Evolutionary conservation across 805 yeast genomes (phyloP).

Genomic region (Suhomyces sp.): DNA sequence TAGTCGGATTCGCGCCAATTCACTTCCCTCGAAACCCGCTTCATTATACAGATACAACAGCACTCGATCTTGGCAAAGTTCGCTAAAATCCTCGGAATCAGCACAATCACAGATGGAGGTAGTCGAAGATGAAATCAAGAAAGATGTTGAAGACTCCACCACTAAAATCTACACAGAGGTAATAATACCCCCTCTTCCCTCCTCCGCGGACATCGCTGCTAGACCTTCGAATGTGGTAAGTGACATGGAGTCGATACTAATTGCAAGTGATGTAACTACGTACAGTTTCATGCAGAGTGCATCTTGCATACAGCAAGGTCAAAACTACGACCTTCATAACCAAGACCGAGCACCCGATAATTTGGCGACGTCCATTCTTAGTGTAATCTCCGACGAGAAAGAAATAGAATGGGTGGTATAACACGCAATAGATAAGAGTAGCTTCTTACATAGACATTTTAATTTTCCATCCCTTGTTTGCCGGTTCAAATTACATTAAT

Average conservation of each 20-base stretch:
- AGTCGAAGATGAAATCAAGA: neutral
- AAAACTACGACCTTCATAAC: neutral
- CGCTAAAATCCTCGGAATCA: neutral
- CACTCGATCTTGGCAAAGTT: neutral
- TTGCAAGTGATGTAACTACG: neutral
- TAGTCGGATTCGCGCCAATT: neutral
- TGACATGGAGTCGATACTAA: neutral
- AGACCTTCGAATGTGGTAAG: neutral
- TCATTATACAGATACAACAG: neutral
- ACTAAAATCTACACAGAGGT: neutral
- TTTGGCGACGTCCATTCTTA: conserved; percentile 17
- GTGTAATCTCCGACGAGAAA: conserved; percentile 12
- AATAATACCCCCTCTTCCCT: conserved; percentile 3
- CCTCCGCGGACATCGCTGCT: neutral
- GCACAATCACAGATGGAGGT: neutral
- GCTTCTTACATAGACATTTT: neutral
- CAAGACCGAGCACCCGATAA: neutral
- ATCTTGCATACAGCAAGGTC: neutral
- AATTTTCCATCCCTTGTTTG: neutral
- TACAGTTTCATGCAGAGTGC: neutral
- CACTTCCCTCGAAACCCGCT: neutral
- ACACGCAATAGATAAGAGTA: neutral
- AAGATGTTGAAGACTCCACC: neutral
- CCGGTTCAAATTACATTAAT: neutral
- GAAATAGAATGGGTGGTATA: conserved; percentile 16